A percentile compares a stretch with the other conserved stretches of the same genome.
These are phyloP conservation scores for Vicia faba DNA, from an alignment of 306 rosid species.

Conservation along the genomic window DNA sequence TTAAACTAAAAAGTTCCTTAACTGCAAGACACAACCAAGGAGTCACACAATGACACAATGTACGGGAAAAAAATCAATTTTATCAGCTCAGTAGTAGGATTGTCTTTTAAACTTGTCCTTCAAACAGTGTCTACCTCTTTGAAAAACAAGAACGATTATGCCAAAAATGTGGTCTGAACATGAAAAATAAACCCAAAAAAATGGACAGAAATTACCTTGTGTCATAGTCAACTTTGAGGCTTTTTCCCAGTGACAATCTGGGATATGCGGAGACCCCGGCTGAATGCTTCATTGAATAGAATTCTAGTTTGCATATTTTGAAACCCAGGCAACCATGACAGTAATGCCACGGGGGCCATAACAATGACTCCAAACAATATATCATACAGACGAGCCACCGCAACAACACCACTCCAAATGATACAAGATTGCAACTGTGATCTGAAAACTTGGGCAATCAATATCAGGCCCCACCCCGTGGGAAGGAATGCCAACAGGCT, in stretches of 20 bases:
- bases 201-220: constrained; percentile 54
- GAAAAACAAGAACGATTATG: constrained; percentile 8
- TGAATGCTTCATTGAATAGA: constrained; percentile 58
- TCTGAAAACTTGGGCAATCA: constrained; percentile 51
- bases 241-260: constrained; percentile 62
- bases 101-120: constrained; percentile 22
- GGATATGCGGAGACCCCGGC: constrained; percentile 58
- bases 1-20: constrained; percentile 18
- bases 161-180: constrained; percentile 23
- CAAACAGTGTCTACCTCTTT: constrained; percentile 4
- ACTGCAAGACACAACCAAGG: constrained; percentile 27
- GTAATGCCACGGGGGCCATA: constrained; percentile 52
- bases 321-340: constrained; percentile 58
- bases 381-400: constrained; percentile 54
- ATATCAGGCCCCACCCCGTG: constrained; percentile 57
- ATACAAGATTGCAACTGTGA: constrained; percentile 46
- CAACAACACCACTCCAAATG: constrained; percentile 52
- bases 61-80: neutral
- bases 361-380: constrained; percentile 49
- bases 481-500: constrained; percentile 57
- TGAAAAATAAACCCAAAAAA: constrained; percentile 9
- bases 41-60: constrained; percentile 28
- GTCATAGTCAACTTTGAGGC: constrained; percentile 48
- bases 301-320: constrained; percentile 57
- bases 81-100: constrained; percentile 24